Conservation (phyloP, 148 eudicot genomes). For the Rhododendron henanense region DNA sequence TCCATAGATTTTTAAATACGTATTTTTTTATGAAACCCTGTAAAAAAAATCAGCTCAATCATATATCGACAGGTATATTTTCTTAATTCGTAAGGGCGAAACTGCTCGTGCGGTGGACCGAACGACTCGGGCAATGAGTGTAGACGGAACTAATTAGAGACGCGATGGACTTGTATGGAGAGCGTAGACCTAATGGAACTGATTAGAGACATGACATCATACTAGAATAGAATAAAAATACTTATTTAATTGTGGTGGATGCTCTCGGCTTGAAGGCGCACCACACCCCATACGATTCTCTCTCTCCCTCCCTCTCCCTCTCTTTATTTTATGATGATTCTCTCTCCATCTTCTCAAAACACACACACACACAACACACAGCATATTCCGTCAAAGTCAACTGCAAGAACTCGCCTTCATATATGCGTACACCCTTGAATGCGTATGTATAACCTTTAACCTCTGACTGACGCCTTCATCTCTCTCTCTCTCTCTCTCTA, state of each 20-base stretch:
- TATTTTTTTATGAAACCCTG: too few species aligned
- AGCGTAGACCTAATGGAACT: too few species aligned
- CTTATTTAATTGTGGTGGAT: background rate
- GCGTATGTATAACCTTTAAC: background rate
- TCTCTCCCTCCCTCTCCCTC: background rate
- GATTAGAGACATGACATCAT: too few species aligned
- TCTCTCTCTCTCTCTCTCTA: background rate
- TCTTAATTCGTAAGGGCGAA: too few species aligned
- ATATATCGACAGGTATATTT: too few species aligned
- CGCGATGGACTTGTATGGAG: too few species aligned
- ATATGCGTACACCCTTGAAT: background rate
- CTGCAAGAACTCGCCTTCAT: background rate
- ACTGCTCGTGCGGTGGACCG: too few species aligned
- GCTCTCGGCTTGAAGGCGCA: background rate
- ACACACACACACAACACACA: background rate
- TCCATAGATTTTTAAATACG: too few species aligned
- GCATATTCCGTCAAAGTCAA: background rate
- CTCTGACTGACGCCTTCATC: constrained; percentile 1
- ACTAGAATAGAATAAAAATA: too few species aligned
- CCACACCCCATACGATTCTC: background rate
- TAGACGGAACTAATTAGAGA: too few species aligned
- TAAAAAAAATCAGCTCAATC: too few species aligned
- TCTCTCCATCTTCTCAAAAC: background rate
- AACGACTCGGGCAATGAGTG: too few species aligned
- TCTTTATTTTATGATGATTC: background rate